Percentiles rank a stretch among this genome's conserved stretches.
phyloP scores from a whole-genome alignment of 2,329 filamentous ascomycete species.

The Claviceps digitariae region DNA sequence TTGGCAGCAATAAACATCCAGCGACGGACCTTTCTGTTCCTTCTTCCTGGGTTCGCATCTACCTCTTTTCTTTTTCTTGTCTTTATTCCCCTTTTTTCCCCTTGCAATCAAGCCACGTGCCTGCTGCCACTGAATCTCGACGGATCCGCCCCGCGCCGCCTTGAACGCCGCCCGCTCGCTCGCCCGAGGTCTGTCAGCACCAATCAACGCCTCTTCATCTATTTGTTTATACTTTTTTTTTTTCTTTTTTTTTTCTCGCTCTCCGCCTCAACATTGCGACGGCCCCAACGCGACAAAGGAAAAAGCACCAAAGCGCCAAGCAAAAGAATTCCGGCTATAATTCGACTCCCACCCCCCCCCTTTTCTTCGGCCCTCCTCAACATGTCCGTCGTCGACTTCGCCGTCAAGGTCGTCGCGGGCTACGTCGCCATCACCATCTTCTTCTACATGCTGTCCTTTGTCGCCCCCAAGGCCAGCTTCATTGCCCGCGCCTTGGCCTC shows the following conservation, averaged over 20 bases:
- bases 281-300: neutral
- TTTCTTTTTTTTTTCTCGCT: neutral
- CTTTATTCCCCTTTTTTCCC: neutral
- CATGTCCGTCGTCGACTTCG: conserved; percentile 18
- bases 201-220: neutral
- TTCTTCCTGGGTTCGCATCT: neutral
- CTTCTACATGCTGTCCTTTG: conserved; percentile 50
- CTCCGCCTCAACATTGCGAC: neutral
- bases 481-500: conserved; percentile 53
- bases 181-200: neutral
- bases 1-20: neutral
- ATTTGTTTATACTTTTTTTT: neutral
- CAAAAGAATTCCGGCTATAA: neutral
- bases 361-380: neutral
- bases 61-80: neutral
- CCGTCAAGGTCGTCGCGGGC: conserved; percentile 34
- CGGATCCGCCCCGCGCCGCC: neutral
- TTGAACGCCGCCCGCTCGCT: neutral
- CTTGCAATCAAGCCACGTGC: neutral
- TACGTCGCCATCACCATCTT: conserved; percentile 37
- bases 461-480: conserved; percentile 49
- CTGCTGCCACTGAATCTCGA: neutral
- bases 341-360: neutral
- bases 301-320: neutral
- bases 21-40: neutral